Conservation (phyloP, 768 basidiomycete genomes). For the Termitomyces sp. region DNA sequence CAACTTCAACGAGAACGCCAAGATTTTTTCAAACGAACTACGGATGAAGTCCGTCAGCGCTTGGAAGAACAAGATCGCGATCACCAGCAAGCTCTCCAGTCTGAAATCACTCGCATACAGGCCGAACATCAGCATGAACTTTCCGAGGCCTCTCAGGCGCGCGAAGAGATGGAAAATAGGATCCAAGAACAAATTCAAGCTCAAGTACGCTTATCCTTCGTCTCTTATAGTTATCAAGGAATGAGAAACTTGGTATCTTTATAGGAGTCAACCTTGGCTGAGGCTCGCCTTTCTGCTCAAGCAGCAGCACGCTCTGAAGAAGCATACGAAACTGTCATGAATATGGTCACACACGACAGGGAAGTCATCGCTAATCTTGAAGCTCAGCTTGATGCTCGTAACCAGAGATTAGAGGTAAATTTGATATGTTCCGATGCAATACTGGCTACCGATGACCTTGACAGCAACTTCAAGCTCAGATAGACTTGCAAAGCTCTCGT, state of each 20-base stretch:
- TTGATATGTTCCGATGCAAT: neutral
- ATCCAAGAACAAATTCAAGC: neutral
- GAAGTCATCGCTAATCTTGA: neutral
- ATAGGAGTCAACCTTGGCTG: neutral
- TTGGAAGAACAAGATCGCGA: neutral
- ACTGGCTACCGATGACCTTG: neutral
- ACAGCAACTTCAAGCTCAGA: neutral
- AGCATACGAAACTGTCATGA: neutral
- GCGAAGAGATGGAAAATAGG: neutral
- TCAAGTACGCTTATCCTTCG: neutral
- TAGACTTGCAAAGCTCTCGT: neutral
- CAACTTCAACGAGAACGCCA: too few relatives aligned
- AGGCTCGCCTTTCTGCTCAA: neutral
- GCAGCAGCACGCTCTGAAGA: neutral
- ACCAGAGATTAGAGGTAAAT: neutral
- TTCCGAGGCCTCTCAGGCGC: neutral
- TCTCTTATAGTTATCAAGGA: neutral
- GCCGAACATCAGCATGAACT: neutral
- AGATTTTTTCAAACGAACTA: neutral
- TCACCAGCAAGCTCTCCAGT: neutral
- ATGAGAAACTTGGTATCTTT: too few relatives aligned
- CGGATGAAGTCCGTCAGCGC: neutral
- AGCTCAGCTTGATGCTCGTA: neutral
- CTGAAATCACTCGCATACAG: neutral
- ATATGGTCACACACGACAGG: neutral